Evolutionary conservation across 2,329 filamentous ascomycete species (phyloP).

Genomic region (Epichloe coenophiala): DNA sequence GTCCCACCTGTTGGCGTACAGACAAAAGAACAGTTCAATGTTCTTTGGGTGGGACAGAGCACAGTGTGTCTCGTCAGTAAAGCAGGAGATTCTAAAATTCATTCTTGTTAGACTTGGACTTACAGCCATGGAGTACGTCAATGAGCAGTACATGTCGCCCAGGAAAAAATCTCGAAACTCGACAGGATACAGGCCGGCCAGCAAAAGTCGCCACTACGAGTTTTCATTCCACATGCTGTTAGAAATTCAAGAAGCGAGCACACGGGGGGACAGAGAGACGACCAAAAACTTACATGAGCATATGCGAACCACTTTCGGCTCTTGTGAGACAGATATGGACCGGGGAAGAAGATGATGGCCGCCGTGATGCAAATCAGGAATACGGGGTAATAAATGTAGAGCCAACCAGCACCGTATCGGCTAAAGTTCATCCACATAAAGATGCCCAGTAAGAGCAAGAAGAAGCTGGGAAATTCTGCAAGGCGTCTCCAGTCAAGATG

Average conservation of each 20-base stretch:
- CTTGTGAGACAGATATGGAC: slow-evolving; percentile 58
- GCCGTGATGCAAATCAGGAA: slow-evolving; percentile 59
- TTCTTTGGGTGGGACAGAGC: slow-evolving; percentile 40
- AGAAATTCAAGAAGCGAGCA: background rate
- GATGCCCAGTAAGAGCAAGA: slow-evolving; percentile 64
- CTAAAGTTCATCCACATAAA: slow-evolving; percentile 85
- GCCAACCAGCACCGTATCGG: slow-evolving; percentile 44
- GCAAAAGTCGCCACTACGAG: slow-evolving; percentile 62
- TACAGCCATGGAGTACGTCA: slow-evolving; percentile 81
- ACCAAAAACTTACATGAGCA: slow-evolving; percentile 54
- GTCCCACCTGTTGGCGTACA: slow-evolving; percentile 71
- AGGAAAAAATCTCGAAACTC: slow-evolving; percentile 97
- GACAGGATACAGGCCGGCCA: slow-evolving; percentile 80
- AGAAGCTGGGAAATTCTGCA: slow-evolving; percentile 73
- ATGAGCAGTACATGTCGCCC: slow-evolving; percentile 93
- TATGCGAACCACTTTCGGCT: slow-evolving; percentile 79
- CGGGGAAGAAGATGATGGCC: slow-evolving; percentile 61
- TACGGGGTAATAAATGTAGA: slow-evolving; percentile 81
- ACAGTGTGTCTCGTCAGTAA: background rate
- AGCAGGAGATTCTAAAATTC: background rate
- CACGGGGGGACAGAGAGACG: background rate
- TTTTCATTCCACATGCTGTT: background rate
- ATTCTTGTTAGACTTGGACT: slow-evolving; percentile 33
- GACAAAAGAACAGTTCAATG: slow-evolving; percentile 83
- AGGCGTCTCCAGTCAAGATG: slow-evolving; percentile 83